phyloP scores from a whole-genome alignment of 108 stramenopile species.

The Nannochloropsis gaditana region DNA sequence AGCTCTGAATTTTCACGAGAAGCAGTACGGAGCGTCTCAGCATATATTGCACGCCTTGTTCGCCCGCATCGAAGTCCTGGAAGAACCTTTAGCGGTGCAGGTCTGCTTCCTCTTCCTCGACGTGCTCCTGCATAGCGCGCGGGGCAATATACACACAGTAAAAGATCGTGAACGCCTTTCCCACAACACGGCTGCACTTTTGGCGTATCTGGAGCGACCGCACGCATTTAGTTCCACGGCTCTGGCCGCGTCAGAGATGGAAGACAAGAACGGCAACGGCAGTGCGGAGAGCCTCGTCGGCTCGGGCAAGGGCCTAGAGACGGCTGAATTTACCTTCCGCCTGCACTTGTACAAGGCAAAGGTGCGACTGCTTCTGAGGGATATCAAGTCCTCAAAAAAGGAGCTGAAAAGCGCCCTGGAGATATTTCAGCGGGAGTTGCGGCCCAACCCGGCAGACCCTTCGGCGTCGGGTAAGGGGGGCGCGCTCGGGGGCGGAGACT shows the following conservation, averaged over 20 bases:
- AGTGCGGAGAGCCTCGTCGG: conserved; percentile 21
- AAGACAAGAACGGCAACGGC: background rate
- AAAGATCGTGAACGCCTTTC: conserved; percentile 29
- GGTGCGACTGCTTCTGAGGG: conserved; percentile 32
- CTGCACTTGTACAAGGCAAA: conserved; percentile 53
- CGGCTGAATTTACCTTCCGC: conserved; percentile 44
- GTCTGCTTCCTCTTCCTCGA: conserved; percentile 51
- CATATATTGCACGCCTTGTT: conserved; percentile 41
- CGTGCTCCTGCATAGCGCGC: conserved; percentile 45
- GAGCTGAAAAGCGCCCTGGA: conserved; percentile 49
- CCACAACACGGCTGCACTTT: conserved; percentile 28
- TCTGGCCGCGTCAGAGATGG: background rate
- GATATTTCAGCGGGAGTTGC: conserved; percentile 45
- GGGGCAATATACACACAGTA: conserved; percentile 40
- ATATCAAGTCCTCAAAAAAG: conserved; percentile 45
- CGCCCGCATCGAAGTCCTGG: conserved; percentile 40
- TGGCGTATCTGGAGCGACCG: conserved; percentile 42
- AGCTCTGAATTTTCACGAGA: conserved; percentile 43
- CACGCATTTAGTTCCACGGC: conserved; percentile 31
- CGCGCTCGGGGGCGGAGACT: background rate
- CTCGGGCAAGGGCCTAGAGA: conserved; percentile 32
- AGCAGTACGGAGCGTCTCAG: conserved; percentile 45
- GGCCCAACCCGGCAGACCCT: background rate
- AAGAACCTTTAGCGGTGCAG: conserved; percentile 41
- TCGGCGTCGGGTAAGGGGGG: background rate